Evolutionary conservation across 176 grass and related monocot species (phyloP), one percentile per base, ranked within the genome.

Genomic region (Oropetium thomaeum): DNA sequence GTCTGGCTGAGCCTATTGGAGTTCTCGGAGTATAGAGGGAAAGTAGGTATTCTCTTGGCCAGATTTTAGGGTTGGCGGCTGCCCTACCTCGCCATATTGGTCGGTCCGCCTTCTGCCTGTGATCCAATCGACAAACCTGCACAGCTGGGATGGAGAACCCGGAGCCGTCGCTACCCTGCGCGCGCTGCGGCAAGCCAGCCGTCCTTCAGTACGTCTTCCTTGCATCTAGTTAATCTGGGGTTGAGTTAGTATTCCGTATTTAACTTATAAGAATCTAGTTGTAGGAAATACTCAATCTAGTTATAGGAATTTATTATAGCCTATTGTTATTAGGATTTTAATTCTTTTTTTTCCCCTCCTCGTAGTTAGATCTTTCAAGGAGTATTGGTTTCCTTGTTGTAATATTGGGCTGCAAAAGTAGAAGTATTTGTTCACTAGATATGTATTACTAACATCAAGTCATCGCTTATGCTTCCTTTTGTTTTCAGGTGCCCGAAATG

Each of bases 401-500:
- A 8, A 40, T 74, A 13, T 19, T 25, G 1, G 9, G 15, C 1
- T n/a, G 10, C 1, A 42, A 58, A 59, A 58, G 35, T 53, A 41
- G 6, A 38, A 62, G 23, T 19, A 12, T 7, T 11, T 19, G n/a
- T n/a, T n/a, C n/a, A 29, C 0, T 63, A 30, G 6, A 20, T 31
- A 45, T 39, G 33, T 20, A n/a, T 20, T 58, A 44, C 35, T 52
- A 4, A n/a, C 2, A 37, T 55, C 2, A 67, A 17, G 12, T 42
- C 11, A 16, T 55, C 39, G 43, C 54, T 66, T 34, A 82, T 19
- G 2, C 19, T 64, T 59, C 5, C 15, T 52, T 34, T 65, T 65
- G 54, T 71, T 80, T 87, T 87, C 78, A 99, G 96, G 75, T 99
- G 96, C 72, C 96, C 96, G 42, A 99, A 95, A 66, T 99, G 96